Evolutionary conservation across 176 grass and related monocot genomes (phyloP).

Genomic region (Elaeis guineensis): DNA sequence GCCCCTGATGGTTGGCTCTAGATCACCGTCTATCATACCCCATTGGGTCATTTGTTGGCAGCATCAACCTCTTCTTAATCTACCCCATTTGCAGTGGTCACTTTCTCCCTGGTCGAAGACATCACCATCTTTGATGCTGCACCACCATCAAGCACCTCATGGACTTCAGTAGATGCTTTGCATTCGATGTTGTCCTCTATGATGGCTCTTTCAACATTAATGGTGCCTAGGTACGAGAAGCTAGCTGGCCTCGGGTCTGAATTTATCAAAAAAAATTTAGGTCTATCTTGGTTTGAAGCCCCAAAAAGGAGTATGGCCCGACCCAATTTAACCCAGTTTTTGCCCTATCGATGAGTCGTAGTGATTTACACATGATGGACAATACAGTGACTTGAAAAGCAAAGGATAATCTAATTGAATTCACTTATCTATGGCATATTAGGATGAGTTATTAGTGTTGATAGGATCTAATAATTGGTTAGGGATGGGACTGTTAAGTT

Average conservation of each 20-base stretch:
- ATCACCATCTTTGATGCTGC: conserved; percentile 87
- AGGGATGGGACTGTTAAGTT: too few species aligned
- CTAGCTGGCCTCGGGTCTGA: conserved; percentile 23
- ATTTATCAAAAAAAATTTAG: conserved; percentile 17
- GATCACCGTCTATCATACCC: conserved; percentile 60
- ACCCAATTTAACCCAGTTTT: too few species aligned
- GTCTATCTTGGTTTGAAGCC: conserved; percentile 52
- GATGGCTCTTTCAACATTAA: conserved; percentile 87
- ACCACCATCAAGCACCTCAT: conserved; percentile 57
- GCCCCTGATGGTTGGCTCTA: conserved; percentile 85
- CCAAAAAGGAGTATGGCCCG: too few species aligned
- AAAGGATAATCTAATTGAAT: too few species aligned
- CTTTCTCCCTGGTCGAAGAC: conserved; percentile 64
- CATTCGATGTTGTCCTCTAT: conserved; percentile 75
- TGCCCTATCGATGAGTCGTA: too few species aligned
- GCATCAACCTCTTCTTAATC: conserved; percentile 72
- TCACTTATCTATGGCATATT: too few species aligned
- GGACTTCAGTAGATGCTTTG: conserved; percentile 38
- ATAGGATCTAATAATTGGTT: too few species aligned
- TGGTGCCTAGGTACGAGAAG: conserved; percentile 77
- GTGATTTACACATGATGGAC: too few species aligned
- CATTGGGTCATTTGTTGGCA: conserved; percentile 57
- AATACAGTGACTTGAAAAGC: too few species aligned
- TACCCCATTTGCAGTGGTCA: conserved; percentile 62
- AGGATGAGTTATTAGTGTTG: too few species aligned